Conservation (phyloP, 129 eudicot species). For the sunflower (Helianthus annuus) region DNA sequence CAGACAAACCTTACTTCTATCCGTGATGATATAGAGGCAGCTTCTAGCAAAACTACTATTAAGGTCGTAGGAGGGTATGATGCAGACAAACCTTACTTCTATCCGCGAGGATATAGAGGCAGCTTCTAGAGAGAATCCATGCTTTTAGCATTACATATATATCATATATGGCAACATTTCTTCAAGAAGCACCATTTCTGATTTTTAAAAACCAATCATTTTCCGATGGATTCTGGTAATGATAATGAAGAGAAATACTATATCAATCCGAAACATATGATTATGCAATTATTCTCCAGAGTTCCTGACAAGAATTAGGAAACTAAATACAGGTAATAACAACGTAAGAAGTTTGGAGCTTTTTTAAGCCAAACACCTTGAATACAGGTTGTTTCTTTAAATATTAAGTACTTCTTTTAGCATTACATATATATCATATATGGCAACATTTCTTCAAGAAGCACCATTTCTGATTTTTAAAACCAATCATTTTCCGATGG, state of each 20-base stretch:
- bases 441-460: neutral
- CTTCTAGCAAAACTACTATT: no score
- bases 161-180: constrained; percentile 10
- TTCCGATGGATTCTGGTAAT: constrained; percentile 11
- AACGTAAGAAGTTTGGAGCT: neutral
- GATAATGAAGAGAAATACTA: constrained; percentile 1
- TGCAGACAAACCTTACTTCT: no score
- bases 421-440: constrained; percentile 8
- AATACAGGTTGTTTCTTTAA: no score
- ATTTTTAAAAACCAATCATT: neutral
- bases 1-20: no score
- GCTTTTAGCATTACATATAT: neutral
- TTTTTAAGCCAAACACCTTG: constrained; percentile 17
- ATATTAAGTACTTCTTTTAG: no score
- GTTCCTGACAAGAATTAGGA: neutral
- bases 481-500: neutral
- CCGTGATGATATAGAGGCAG: no score
- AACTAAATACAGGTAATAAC: constrained; percentile 3
- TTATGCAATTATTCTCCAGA: neutral
- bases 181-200: neutral
- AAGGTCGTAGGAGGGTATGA: no score
- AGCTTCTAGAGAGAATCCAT: no score
- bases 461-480: neutral
- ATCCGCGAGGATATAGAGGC: no score
- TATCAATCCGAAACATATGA: neutral